phyloP scores from a whole-genome alignment of 768 basidiomycete species.

The Panaeolus papilionaceus region DNA sequence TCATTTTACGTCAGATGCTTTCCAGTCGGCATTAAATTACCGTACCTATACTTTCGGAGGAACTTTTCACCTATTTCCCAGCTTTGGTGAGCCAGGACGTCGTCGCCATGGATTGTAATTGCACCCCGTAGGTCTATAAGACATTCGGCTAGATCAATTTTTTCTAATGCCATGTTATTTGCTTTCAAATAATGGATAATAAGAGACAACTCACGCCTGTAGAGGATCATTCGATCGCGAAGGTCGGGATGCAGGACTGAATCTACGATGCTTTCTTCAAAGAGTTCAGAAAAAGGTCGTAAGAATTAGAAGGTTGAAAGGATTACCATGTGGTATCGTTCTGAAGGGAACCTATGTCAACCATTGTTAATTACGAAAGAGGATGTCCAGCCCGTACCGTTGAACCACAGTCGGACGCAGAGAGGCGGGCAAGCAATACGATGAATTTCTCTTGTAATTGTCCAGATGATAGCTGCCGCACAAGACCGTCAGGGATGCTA shows the following conservation, averaged over 20 bases:
- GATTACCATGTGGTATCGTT: conserved; percentile 82
- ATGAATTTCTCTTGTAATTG: conserved; percentile 85
- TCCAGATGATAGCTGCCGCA: conserved; percentile 82
- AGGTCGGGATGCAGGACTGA: conserved; percentile 88
- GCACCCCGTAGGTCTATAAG: conserved; percentile 73
- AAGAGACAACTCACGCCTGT: conserved; percentile 62
- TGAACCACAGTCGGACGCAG: conserved; percentile 90
- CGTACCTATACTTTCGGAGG: conserved; percentile 83
- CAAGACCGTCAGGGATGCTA: conserved; percentile 14
- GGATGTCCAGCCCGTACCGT: conserved; percentile 48
- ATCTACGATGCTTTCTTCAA: conserved; percentile 87
- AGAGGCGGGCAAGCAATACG: conserved; percentile 88
- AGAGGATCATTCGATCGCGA: conserved; percentile 88
- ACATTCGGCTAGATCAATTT: conserved; percentile 82
- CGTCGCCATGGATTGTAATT: conserved; percentile 86
- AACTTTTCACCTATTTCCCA: conserved; percentile 92
- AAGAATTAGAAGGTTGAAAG: conserved; percentile 13
- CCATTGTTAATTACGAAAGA: neutral
- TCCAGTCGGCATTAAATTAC: conserved; percentile 13
- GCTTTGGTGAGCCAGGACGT: conserved; percentile 86
- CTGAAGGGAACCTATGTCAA: conserved; percentile 41
- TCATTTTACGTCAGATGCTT: conserved; percentile 10
- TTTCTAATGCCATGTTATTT: conserved; percentile 49
- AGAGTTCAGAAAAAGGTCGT: conserved; percentile 21
- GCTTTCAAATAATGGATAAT: neutral